Base-by-base conservation (phyloP, 495 filamentous ascomycete species). In the Penicillium subrubescens region DNA sequence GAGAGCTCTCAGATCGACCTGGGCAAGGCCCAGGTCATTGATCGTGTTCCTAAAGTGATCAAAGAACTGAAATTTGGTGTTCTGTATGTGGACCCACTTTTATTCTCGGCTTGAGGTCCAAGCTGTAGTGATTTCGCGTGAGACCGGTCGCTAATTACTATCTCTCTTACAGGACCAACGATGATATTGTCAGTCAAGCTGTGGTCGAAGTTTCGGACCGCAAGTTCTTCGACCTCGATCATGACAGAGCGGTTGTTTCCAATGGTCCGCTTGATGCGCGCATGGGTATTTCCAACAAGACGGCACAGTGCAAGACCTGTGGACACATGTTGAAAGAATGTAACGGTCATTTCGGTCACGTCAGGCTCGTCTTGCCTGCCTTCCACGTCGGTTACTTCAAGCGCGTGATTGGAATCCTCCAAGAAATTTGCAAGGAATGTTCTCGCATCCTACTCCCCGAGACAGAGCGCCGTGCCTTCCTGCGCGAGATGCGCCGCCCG, bases 321-420 rank as follows among this genome's bases (percentile, higher is more conserved):
- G 87, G 89, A 52, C 84, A 89, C 63, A 82, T 84, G 11, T 79
- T 97, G 44, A 83, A 91, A 60, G 82, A 87, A 51, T 99, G 95
- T 75, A 94, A 93, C 65, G 95, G 95, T 27, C 95, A 99, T 77
- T 99, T 97, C 65, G 95, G 95, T 44, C 90, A 97, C 77, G 88
- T 98, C 62, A 86, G 89, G 72, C 84, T 99, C 23, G 92, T 93
- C 8, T 83, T 99, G 12, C 95, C 95, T 6, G 90, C 90, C 31
- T 97, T 97, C 68, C 95, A 98, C 71, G 91, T 98, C 65, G 95
- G 95, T 60, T 99, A 97, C 70, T 89, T 98, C 70, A 94, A 91
- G 70, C 90, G 93, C 65, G 92, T 94, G 46, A 92, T 96, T 62
- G 86, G 87, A 19, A 93, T 96, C 50, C 82, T 98, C 37, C 92